phyloP scores from a whole-genome alignment of 2,329 filamentous ascomycete species.

The Neonectria coccinea region DNA sequence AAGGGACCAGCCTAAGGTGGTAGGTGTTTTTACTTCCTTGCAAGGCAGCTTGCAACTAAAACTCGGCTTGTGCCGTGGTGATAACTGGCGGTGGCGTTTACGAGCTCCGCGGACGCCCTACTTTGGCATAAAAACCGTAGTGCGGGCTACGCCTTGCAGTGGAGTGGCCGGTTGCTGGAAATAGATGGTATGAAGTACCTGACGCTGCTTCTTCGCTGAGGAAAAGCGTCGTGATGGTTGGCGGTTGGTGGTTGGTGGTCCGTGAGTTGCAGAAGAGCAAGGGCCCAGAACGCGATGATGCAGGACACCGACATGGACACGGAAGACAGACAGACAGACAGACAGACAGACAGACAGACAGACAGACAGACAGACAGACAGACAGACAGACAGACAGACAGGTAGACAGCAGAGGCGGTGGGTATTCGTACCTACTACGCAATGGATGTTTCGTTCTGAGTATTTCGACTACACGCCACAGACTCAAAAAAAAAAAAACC shows the following conservation, averaged over 20 bases:
- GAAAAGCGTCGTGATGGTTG: background rate
- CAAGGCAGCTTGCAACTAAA: background rate
- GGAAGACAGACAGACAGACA: too few relatives aligned
- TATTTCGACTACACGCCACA: background rate
- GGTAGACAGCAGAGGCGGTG: too few relatives aligned
- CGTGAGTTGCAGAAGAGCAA: background rate
- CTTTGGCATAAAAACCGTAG: background rate
- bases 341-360: too few relatives aligned
- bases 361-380: too few relatives aligned
- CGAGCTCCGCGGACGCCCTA: background rate
- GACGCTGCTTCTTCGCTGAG: background rate
- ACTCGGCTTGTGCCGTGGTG: background rate
- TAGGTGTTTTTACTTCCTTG: background rate
- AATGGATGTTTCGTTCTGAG: background rate
- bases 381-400: too few relatives aligned
- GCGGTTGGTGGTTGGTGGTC: background rate
- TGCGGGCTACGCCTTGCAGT: too few relatives aligned
- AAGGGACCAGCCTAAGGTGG: background rate
- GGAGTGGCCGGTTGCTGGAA: too few relatives aligned
- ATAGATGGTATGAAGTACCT: too few relatives aligned
- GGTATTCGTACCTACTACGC: background rate
- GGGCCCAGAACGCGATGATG: background rate
- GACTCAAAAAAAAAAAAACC: background rate
- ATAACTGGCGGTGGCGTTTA: background rate
- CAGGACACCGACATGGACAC: too few relatives aligned